phyloP scores from a whole-genome alignment of 148 eudicot genomes.

The Camellia sinensis region DNA sequence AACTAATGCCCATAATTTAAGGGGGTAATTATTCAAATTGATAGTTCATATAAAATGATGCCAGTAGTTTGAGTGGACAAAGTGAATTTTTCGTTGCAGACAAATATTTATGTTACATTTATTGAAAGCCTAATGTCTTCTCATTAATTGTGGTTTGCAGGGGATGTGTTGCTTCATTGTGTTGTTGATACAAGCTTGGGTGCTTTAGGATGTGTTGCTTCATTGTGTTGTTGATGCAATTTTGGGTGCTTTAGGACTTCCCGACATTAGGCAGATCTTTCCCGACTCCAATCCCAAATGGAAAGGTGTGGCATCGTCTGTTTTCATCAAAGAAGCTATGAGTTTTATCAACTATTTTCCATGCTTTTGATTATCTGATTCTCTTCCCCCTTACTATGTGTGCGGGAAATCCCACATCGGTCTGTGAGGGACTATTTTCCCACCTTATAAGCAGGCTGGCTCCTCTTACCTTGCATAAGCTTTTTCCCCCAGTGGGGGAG shows the following conservation, averaged over 20 bases:
- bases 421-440: too few relatives aligned
- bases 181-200: slow-evolving; percentile 98
- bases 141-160: slow-evolving; percentile 34
- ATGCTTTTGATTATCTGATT: background rate
- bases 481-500: too few relatives aligned
- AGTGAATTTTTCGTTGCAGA: too few relatives aligned
- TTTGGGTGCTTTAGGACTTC: slow-evolving; percentile 94
- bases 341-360: slow-evolving; percentile 28
- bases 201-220: slow-evolving; percentile 91
- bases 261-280: slow-evolving; percentile 92
- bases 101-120: background rate
- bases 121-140: background rate
- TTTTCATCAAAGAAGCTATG: slow-evolving; percentile 91
- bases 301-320: slow-evolving; percentile 93
- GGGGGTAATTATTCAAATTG: too few relatives aligned
- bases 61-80: too few relatives aligned
- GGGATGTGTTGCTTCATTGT: slow-evolving; percentile 96
- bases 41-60: too few relatives aligned
- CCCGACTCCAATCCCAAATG: slow-evolving; percentile 97
- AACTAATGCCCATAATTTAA: too few relatives aligned
- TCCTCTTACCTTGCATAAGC: too few relatives aligned
- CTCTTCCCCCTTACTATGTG: background rate
- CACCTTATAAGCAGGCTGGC: too few relatives aligned
- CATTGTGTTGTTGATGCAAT: slow-evolving; percentile 99
- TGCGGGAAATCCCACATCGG: too few relatives aligned